Evolutionary conservation across 139 green algal genomes (phyloP).

Genomic region (Ettlia oleoabundans): DNA sequence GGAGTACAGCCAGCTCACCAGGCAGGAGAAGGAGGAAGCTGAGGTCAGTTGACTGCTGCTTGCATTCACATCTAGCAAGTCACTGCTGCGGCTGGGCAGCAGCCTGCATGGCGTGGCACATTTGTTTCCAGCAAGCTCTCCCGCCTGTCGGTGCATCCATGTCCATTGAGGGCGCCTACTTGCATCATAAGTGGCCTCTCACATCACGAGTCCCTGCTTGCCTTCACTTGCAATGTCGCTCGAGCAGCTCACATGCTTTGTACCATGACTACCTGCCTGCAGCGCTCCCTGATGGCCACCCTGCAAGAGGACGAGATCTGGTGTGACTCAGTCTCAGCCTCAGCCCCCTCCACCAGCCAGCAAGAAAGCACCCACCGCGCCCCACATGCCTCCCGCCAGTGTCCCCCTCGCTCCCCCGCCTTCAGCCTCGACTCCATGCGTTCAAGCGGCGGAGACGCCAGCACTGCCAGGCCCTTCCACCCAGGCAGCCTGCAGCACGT

Average conservation of each 20-base stretch:
- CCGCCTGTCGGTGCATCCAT: no score
- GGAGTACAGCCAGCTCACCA: not conserved
- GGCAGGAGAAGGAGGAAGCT: not conserved
- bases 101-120: no score
- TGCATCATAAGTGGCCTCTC: no score
- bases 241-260: no score
- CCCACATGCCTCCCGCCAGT: no score
- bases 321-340: not conserved
- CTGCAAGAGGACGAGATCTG: not conserved
- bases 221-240: no score
- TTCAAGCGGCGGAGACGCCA: not conserved
- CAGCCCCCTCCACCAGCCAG: not conserved
- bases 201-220: no score
- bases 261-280: not conserved
- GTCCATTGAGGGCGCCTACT: no score
- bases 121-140: no score
- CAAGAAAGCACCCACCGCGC: not conserved
- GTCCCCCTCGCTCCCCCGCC: not conserved
- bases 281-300: not conserved
- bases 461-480: not conserved
- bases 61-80: no score
- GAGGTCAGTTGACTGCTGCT: not conserved
- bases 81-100: no score
- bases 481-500: not conserved
- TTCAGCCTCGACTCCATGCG: slow-evolving; percentile 1